These are phyloP conservation scores for Persicaria tinctoria DNA, from an alignment of 148 eudicot genomes.

Conservation along the genomic window DNA sequence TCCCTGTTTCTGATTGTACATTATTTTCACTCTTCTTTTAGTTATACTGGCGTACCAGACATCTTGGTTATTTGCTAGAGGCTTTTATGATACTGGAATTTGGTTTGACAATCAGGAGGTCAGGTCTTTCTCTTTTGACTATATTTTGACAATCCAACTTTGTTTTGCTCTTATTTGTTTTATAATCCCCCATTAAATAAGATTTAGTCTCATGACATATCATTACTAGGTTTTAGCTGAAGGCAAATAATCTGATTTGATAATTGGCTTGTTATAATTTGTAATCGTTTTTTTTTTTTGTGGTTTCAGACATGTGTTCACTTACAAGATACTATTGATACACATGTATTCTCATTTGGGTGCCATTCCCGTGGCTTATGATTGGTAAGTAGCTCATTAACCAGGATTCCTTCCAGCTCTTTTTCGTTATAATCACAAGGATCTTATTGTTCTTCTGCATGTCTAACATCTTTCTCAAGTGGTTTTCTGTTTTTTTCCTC, in stretches of 20 bases:
- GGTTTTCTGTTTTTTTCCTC: constrained; percentile 2
- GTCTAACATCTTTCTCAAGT: background rate
- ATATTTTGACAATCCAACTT: background rate
- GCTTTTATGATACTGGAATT: constrained; percentile 80
- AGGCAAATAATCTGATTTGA: background rate
- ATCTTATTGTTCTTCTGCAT: background rate
- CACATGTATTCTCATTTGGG: constrained; percentile 79
- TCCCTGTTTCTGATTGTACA: background rate
- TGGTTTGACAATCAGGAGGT: constrained; percentile 81
- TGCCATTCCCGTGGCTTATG: constrained; percentile 77
- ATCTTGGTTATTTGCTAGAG: constrained; percentile 80
- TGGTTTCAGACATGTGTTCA: constrained; percentile 61
- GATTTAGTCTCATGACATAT: background rate
- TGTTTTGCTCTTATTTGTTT: background rate
- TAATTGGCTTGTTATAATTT: constrained; percentile 1
- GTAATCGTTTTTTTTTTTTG: constrained; percentile 3
- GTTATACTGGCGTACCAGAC: constrained; percentile 81
- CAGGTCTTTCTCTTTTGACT: constrained; percentile 16
- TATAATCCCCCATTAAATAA: background rate
- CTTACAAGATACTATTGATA: constrained; percentile 68
- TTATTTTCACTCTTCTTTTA: constrained; percentile 21
- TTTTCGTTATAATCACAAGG: background rate
- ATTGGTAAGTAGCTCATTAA: constrained; percentile 37
- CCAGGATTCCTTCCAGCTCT: background rate
- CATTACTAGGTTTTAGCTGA: constrained; percentile 2